Evolutionary conservation across 352 stramenopile genomes (phyloP), one percentile per base, ranked within the genome.

Genomic region (Pythium scleroteichum): DNA sequence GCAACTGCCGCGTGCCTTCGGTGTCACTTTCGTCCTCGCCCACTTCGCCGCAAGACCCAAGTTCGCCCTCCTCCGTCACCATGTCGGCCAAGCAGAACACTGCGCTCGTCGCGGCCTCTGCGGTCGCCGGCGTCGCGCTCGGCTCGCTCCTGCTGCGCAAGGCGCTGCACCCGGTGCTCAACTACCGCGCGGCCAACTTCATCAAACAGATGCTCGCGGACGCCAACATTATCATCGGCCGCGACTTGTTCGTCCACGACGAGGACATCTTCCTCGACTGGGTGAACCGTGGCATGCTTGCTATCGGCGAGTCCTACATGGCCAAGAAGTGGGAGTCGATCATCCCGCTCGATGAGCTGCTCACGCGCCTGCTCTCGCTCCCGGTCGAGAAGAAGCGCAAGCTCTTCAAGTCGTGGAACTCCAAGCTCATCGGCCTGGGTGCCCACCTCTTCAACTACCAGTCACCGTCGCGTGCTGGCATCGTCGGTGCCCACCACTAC

Each of bases 261-360:
- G 76, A 89, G 20, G 68, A 78, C 57, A 94, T 94, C 60, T 94
- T 87, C 76, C 77, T 94, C 16, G 85, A 94, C 78, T 94, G 85
- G 85, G 72, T 90, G 39, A 76, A 88, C 69, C 81, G 77, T 59
- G 85, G 85, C 58, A 94, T 94, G 85, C 68, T 94, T 44, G 85
- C 72, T 24, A 94, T 94, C 49, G 85, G 85, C 59, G 85, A 94
- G 72, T 94, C 85, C 51, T 94, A 94, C 81, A 94, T 94, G 85
- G 78, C 76, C 63, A 88, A 90, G 69, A 87, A 94, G 68, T 94
- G 85, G 85, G 85, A 94, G 29, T 72, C 85, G 58, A 75, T 94
- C 56, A 88, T 85, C 45, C 85, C 85, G 46, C 72, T 94, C 29
- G 85, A 94, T 59, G 71, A 80, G 61, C 67, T 94, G 52, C 74